A percentile compares a stretch with the other conserved stretches of the same genome.
These are phyloP conservation scores for Scytalidium sp. DNA, from an alignment of 2,329 filamentous ascomycete species.

Conservation along the genomic window DNA sequence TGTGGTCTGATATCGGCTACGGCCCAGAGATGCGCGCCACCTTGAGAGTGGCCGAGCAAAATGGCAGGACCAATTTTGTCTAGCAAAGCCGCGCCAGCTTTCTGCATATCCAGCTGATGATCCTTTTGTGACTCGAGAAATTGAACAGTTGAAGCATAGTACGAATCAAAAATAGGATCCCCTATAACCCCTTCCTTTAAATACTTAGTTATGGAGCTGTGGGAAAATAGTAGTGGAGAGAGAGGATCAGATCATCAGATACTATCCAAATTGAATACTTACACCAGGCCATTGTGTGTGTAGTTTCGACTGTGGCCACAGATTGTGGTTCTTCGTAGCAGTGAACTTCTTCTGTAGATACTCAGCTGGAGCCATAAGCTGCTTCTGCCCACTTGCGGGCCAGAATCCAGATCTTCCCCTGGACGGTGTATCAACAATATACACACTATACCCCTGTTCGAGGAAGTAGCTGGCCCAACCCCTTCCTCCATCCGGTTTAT, in stretches of 20 bases:
- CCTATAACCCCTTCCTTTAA: constrained; percentile 17
- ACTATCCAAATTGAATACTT: too few species aligned
- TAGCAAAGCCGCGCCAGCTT: constrained; percentile 33
- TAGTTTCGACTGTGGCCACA: constrained; percentile 31
- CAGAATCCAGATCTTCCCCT: constrained; percentile 18
- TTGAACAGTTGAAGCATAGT: constrained; percentile 37
- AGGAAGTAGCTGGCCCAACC: constrained; percentile 48
- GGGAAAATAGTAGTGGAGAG: background rate
- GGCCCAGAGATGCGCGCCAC: constrained; percentile 38
- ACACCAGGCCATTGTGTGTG: constrained; percentile 38
- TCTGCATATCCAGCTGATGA: constrained; percentile 35
- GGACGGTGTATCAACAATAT: constrained; percentile 31
- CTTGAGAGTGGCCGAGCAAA: constrained; percentile 38
- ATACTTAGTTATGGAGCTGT: background rate
- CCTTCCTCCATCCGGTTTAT: constrained; percentile 42
- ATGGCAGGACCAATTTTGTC: constrained; percentile 14
- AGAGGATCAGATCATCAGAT: background rate
- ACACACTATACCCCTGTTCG: constrained; percentile 40
- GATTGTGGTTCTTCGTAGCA: constrained; percentile 12
- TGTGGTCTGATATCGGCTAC: constrained; percentile 38
- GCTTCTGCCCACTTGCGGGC: constrained; percentile 10
- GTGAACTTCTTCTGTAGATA: constrained; percentile 24
- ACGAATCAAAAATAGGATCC: constrained; percentile 21
- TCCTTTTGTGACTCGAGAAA: constrained; percentile 30
- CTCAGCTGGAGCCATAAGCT: constrained; percentile 13